Evolutionary conservation across 495 filamentous ascomycete genomes (phyloP), one percentile per base, ranked within the genome.

Genomic region (Tuber indicum): DNA sequence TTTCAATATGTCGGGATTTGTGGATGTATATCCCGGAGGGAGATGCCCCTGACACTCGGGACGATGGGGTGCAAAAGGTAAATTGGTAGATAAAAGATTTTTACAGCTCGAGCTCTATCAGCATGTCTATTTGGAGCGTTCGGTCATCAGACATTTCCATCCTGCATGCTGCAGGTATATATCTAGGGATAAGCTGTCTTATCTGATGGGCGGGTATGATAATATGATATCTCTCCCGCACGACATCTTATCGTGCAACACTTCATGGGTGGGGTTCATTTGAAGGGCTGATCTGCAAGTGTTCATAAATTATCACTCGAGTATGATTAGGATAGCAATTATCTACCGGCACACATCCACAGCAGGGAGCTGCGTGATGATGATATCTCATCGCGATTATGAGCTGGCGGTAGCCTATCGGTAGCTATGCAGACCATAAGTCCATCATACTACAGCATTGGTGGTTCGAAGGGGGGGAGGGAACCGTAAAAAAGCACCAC

Each of bases 271-370:
- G 2, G 49, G 12, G n/a, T 23, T n/a, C 21, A 6, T n/a, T 8
- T n/a, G 23, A n/a, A 3, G 9, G 23, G 49, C n/a, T 10, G 49
- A 23, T 12, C 49, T 10, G 49, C 0, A 16, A 26, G 58, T 36
- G 58, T 66, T 66, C 58, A 66, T 36, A 66, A 36, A 66, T 4
- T 36, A 66, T 66, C 58, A 66, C 58, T 66, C 58, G 58, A 66
- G 26, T 32, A 14, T 14, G n/a, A 16, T 62, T 62, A 1, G 52
- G 52, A 66, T 66, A 36, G 14, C 26, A 7, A 3, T 17, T 36
- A 66, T 17, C 58, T 66, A 32, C 58, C 58, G 52, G 23, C n/a
- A 32, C 10, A 14, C 12, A 62, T 32, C 52, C 52, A 12, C 52
- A 62, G 52, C 52, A 62, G 16, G 1, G 3, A 41, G 39, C n/a